Evolutionary conservation across 2,329 filamentous ascomycete genomes (phyloP).

Genomic region (Apiospora malaysiana): DNA sequence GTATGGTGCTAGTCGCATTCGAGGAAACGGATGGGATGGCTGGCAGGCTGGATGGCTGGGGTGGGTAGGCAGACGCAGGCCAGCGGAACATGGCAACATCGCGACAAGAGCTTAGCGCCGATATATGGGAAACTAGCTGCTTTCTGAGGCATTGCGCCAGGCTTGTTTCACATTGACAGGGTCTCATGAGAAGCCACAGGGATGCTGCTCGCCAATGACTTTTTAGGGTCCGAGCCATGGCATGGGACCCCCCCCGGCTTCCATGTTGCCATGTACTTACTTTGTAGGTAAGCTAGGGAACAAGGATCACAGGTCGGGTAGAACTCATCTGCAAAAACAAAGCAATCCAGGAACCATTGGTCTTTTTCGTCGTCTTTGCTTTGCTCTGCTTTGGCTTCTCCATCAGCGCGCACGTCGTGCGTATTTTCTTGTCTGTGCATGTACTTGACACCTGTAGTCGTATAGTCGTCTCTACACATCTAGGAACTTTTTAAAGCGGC

Average conservation of each 20-base stretch:
- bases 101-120: conserved; percentile 41
- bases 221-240: conserved; percentile 20
- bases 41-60: neutral
- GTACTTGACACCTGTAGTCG: neutral
- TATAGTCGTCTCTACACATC: neutral
- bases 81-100: conserved; percentile 26
- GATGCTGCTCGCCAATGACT: conserved; percentile 24
- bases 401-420: neutral
- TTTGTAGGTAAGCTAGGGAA: conserved; percentile 8
- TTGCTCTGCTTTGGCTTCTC: neutral
- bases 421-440: too few relatives aligned
- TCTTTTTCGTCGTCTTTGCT: neutral
- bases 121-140: conserved; percentile 41
- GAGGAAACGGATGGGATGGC: conserved; percentile 3
- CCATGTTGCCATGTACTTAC: neutral
- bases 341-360: conserved; percentile 20
- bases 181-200: conserved; percentile 34
- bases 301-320: conserved; percentile 12
- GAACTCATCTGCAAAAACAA: conserved; percentile 20
- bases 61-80: neutral
- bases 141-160: conserved; percentile 57
- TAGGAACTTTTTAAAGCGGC: neutral
- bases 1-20: conserved; percentile 15
- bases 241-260: conserved; percentile 9
- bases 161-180: conserved; percentile 54